phyloP scores from a whole-genome alignment of 2,329 filamentous ascomycete species.

The Nemania serpens region DNA sequence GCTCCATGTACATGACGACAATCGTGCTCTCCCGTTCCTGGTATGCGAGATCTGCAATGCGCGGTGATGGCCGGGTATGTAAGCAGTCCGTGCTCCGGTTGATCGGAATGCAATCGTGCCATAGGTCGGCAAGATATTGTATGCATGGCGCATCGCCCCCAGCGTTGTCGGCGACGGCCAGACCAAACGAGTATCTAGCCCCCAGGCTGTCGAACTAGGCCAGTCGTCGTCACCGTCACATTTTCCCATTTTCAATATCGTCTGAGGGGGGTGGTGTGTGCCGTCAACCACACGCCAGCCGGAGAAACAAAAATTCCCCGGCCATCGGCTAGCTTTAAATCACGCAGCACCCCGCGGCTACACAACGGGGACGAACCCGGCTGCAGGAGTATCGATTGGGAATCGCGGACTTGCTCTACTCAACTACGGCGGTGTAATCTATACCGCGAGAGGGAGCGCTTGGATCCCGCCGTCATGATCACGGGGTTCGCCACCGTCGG shows the following conservation, averaged over 20 bases:
- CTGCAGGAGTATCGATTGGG: background rate
- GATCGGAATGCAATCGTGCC: slow-evolving; percentile 1
- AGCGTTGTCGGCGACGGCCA: slow-evolving; percentile 6
- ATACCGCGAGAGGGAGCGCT: background rate
- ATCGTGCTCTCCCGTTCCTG: slow-evolving; percentile 8
- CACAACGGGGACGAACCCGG: background rate
- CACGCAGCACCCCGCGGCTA: slow-evolving; percentile 15
- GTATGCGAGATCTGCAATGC: slow-evolving; percentile 18
- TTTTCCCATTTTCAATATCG: background rate
- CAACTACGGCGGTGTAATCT: background rate
- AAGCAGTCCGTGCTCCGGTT: background rate
- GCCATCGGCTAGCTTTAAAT: background rate
- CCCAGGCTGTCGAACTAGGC: background rate
- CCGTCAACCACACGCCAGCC: background rate
- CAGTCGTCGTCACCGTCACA: slow-evolving; percentile 12
- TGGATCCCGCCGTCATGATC: slow-evolving; percentile 1
- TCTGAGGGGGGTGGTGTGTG: too few species aligned
- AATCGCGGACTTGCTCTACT: background rate
- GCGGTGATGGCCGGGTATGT: slow-evolving; percentile 9
- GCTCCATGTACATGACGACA: background rate
- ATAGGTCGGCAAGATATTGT: background rate
- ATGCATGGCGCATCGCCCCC: slow-evolving; percentile 3
- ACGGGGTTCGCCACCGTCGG: background rate
- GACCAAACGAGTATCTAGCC: slow-evolving; percentile 11
- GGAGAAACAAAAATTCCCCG: too few species aligned